phyloP scores from a whole-genome alignment of 129 eudicot genomes.

The Centella asiatica region DNA sequence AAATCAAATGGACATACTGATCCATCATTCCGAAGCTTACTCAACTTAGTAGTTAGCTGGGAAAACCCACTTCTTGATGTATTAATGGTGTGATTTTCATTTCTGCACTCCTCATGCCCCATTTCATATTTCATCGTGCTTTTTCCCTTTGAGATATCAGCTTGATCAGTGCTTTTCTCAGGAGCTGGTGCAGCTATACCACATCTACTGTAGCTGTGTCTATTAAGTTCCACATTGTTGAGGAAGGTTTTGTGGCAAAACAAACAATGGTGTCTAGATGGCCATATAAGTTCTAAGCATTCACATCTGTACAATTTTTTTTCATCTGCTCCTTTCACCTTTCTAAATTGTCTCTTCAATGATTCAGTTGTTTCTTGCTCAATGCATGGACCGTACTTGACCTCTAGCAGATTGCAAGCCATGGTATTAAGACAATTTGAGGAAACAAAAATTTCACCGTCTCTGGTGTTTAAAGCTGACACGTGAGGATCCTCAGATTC shows the following conservation, averaged over 20 bases:
- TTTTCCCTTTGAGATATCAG: conserved; percentile 6
- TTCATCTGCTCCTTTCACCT: conserved; percentile 21
- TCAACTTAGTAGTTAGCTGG: conserved; percentile 4
- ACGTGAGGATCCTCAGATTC: conserved; percentile 6
- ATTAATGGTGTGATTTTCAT: not conserved
- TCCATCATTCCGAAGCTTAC: conserved; percentile 18
- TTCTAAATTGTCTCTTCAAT: conserved; percentile 12
- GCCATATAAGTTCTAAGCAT: conserved; percentile 45
- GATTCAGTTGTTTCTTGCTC: conserved; percentile 12
- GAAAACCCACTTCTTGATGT: conserved; percentile 5
- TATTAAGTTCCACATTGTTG: conserved; percentile 31
- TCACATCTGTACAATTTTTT: conserved; percentile 35
- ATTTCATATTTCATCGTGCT: conserved; percentile 1
- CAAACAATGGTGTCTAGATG: conserved; percentile 35
- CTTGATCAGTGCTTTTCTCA: conserved; percentile 14
- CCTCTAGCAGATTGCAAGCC: conserved; percentile 31
- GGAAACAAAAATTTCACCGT: not conserved
- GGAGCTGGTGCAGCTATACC: conserved; percentile 3
- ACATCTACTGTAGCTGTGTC: conserved; percentile 42
- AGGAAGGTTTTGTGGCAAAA: conserved; percentile 45
- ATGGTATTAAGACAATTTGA: conserved; percentile 13
- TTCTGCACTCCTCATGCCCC: conserved; percentile 1
- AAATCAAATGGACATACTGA: conserved; percentile 35
- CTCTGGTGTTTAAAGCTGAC: conserved; percentile 4
- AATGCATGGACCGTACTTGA: conserved; percentile 20